Percentiles rank a stretch among this genome's conserved stretches.
These are phyloP conservation scores for Scedosporium apiospermum DNA, from an alignment of 2,329 filamentous ascomycete species.

Conservation along the genomic window DNA sequence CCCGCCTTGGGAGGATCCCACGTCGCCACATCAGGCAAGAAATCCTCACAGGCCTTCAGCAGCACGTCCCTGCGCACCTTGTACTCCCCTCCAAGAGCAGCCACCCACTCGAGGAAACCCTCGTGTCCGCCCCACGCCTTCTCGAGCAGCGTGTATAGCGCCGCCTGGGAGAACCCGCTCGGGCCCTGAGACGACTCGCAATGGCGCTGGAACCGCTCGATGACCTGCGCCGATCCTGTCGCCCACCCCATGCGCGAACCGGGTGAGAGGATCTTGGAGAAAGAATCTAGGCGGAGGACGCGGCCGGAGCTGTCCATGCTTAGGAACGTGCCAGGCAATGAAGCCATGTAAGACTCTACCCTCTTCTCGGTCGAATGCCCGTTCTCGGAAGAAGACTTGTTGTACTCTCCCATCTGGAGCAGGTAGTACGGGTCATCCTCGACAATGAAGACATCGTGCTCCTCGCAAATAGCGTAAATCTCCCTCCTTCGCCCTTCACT, in stretches of 20 bases:
- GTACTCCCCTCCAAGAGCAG: constrained; percentile 72
- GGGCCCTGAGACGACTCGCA: constrained; percentile 83
- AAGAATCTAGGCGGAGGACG: constrained; percentile 84
- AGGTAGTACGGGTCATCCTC: constrained; percentile 97
- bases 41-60: constrained; percentile 68
- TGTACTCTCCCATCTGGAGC: constrained; percentile 76
- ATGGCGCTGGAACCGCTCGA: constrained; percentile 74
- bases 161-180: constrained; percentile 71
- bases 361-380: constrained; percentile 45
- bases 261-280: constrained; percentile 83
- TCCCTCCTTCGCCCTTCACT: constrained; percentile 54
- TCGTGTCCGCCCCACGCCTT: constrained; percentile 81
- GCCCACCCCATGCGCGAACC: constrained; percentile 82
- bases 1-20: constrained; percentile 77
- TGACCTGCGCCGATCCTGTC: constrained; percentile 73
- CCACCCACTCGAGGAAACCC: constrained; percentile 84
- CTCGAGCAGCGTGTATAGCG: constrained; percentile 83
- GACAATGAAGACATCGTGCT: constrained; percentile 78
- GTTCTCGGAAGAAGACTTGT: constrained; percentile 42
- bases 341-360: constrained; percentile 63
- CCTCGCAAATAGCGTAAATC: constrained; percentile 69
- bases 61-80: constrained; percentile 69
- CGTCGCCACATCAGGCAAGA: constrained; percentile 65
- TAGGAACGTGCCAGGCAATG: constrained; percentile 56
- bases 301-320: constrained; percentile 79